phyloP scores from a whole-genome alignment of 1,139 yeast species.

The Pichia sp. region DNA sequence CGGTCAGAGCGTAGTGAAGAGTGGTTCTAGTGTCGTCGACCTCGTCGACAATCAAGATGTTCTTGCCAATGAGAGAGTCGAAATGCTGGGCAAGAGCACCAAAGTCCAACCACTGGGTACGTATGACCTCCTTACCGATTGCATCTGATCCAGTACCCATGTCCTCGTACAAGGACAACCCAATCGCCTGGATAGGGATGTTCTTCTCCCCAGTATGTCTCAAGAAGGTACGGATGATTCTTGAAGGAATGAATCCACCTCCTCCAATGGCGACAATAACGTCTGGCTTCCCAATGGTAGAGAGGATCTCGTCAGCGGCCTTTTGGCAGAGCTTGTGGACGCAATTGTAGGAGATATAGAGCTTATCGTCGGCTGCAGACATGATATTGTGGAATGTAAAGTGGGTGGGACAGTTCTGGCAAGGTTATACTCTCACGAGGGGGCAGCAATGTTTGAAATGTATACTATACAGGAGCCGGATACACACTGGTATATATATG shows the following conservation, averaged over 20 bases:
- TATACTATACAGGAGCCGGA: background rate
- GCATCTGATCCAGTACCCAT: constrained; percentile 42
- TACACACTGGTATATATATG: background rate
- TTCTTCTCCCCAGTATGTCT: constrained; percentile 53
- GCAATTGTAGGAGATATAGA: constrained; percentile 86
- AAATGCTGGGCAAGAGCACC: constrained; percentile 53
- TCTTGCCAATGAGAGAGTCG: constrained; percentile 54
- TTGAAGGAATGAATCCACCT: constrained; percentile 66
- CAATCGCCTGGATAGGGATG: constrained; percentile 63
- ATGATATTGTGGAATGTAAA: too few relatives aligned
- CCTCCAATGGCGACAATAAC: constrained; percentile 76
- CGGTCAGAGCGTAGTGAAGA: constrained; percentile 56
- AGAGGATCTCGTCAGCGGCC: constrained; percentile 67
- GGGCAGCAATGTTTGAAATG: background rate
- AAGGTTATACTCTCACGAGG: too few relatives aligned
- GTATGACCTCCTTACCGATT: constrained; percentile 56
- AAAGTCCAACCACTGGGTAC: constrained; percentile 68
- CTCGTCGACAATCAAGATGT: constrained; percentile 62
- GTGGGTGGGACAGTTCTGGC: too few relatives aligned
- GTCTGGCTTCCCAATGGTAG: constrained; percentile 56
- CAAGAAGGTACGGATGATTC: constrained; percentile 59
- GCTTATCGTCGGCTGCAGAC: constrained; percentile 40
- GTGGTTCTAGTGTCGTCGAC: constrained; percentile 69
- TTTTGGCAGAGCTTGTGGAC: constrained; percentile 91
- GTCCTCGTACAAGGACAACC: constrained; percentile 58